Conservation (phyloP, 352 stramenopile species). For the Pythium diclinum region DNA sequence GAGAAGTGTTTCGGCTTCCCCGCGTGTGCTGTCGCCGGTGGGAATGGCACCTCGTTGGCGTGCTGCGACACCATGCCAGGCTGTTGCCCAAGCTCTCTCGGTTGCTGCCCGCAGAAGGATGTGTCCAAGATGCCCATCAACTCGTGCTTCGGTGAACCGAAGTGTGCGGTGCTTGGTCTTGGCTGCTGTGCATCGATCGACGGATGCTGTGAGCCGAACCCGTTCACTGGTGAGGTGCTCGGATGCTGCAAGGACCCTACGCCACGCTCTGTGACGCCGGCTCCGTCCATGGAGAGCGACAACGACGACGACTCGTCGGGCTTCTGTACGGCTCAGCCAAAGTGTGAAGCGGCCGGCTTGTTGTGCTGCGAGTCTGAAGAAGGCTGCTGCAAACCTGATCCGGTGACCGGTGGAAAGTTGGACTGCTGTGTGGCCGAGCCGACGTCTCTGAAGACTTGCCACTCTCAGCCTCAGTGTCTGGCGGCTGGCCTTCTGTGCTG, state of each 20-base stretch:
- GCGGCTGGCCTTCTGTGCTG: constrained; percentile 50
- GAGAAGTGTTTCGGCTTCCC: constrained; percentile 71
- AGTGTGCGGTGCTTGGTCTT: constrained; percentile 54
- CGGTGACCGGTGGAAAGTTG: constrained; percentile 31
- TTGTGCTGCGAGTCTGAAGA: constrained; percentile 42
- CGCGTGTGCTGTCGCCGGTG: constrained; percentile 45
- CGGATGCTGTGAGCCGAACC: constrained; percentile 61
- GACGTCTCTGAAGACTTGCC: constrained; percentile 26
- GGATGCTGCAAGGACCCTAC: constrained; percentile 64
- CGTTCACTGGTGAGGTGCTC: constrained; percentile 41
- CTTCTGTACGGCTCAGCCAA: constrained; percentile 39
- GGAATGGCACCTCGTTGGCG: constrained; percentile 53
- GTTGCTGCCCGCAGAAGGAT: constrained; percentile 60
- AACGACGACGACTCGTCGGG: background rate
- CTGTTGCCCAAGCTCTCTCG: constrained; percentile 61
- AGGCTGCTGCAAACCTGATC: constrained; percentile 41
- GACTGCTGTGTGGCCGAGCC: constrained; percentile 36
- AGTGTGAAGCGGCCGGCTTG: constrained; percentile 39
- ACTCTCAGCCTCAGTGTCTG: constrained; percentile 39
- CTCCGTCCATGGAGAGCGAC: background rate
- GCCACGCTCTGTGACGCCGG: constrained; percentile 15
- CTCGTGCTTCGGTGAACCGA: constrained; percentile 57
- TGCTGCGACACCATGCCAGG: constrained; percentile 69
- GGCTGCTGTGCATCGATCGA: constrained; percentile 70
- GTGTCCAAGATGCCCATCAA: constrained; percentile 40